Base-by-base conservation (phyloP, 1,284 basidiomycete genomes). In the Apiotrichum brassicae region DNA sequence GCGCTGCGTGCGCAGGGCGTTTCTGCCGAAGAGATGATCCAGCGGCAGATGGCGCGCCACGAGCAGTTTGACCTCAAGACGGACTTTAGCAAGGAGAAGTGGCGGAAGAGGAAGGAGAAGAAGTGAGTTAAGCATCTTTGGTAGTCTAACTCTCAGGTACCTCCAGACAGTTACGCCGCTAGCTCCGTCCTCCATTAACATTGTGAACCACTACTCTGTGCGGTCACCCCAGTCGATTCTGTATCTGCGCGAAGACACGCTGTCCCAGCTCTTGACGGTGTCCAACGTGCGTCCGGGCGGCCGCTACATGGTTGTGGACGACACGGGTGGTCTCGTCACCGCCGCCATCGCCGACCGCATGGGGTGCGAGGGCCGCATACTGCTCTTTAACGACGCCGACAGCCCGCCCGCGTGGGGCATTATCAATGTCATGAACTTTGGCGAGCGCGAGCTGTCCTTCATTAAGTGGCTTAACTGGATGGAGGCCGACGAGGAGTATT, bases 11-110 rank as follows among this genome's bases (percentile, higher is more conserved):
- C 63, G 1, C 63, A 72, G 47, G 72, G 71, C 4, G 52, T 68
- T 1, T 64, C 65, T 6, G 69, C 66, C 1, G 74, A 94, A 84
- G 90, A 94, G 68, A 95, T 97, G 54, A 93, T 97, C 63, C 82
- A 86, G 63, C 82, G 79, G 67, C 92, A 97, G 72, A 92, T 95
- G 50, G 88, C 89, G 60, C 81, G 85, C 60, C 92, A 97, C 64
- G 84, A 86, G 28, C 86, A 87, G 63, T 97, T 87, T 70, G 82
- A 82, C 8, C 76, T 94, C 46, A 97, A 97, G 75, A 95, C 91
- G 1, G 93, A 93, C 71, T 95, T 91, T 68, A 91, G 87, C 71
- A 95, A 97, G 72, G 92, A 95, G 64, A 97, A 97, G 69, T 97
- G 95, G 74, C 85, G 82, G 66, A 92, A 91, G 70, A 79, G 89